Percentiles rank a stretch among this genome's conserved stretches.
Conservation (phyloP, 108 stramenopile genomes). For the Fragilariopsis cylindrus region DNA sequence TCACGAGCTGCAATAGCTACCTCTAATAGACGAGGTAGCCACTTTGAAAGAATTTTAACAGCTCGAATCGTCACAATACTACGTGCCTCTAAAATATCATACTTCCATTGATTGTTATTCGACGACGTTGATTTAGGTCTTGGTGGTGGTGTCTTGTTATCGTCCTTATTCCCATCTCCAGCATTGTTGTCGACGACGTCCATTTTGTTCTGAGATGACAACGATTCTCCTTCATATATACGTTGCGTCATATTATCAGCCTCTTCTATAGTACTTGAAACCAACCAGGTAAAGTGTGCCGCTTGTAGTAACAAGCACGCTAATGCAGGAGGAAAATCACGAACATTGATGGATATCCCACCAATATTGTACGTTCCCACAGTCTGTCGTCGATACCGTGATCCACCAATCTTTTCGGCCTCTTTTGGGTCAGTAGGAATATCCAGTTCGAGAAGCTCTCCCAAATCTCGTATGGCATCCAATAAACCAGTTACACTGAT, state of each 20-base stretch:
- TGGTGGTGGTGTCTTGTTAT: not conserved
- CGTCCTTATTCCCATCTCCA: slow-evolving; percentile 9
- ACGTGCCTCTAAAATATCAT: slow-evolving; percentile 79
- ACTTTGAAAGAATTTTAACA: slow-evolving; percentile 64
- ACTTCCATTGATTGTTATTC: slow-evolving; percentile 83
- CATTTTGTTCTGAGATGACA: slow-evolving; percentile 28
- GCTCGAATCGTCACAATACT: slow-evolving; percentile 72
- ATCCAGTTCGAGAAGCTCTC: slow-evolving; percentile 78
- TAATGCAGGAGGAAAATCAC: slow-evolving; percentile 76
- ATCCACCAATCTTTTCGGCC: slow-evolving; percentile 38
- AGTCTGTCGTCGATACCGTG: slow-evolving; percentile 21
- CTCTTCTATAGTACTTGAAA: slow-evolving; percentile 55
- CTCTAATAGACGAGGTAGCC: slow-evolving; percentile 76
- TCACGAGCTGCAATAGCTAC: slow-evolving; percentile 79
- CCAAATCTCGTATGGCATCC: slow-evolving; percentile 81
- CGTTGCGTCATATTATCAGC: slow-evolving; percentile 56
- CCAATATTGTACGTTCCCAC: slow-evolving; percentile 69
- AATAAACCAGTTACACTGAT: slow-evolving; percentile 60
- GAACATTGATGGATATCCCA: slow-evolving; percentile 61
- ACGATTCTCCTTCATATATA: slow-evolving; percentile 70
- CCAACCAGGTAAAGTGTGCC: slow-evolving; percentile 72
- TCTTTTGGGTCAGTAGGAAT: slow-evolving; percentile 50
- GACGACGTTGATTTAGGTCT: slow-evolving; percentile 29
- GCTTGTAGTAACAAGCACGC: slow-evolving; percentile 80
- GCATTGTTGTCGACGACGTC: slow-evolving; percentile 12